Base-by-base conservation (phyloP, 2,329 filamentous ascomycete genomes). In the Colletotrichum eremochloae region DNA sequence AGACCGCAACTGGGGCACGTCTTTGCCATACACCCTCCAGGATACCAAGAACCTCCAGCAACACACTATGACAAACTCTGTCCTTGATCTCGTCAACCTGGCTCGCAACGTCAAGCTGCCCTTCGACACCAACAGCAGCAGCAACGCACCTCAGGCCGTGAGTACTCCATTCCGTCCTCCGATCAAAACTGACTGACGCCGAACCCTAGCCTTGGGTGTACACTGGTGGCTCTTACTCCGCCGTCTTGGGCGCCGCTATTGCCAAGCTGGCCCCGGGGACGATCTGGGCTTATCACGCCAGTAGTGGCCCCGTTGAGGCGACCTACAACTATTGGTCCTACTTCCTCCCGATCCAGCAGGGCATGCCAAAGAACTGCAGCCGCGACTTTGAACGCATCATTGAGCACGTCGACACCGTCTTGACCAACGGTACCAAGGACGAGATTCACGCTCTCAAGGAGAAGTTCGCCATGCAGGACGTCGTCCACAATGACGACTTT, bases 231-330 rank as follows among this genome's bases (percentile, higher is more conserved):
- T 89, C 86, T 0, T 91, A 91, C 77, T 84, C 84, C 42, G 89
- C 88, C 52, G 86, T 87, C 6, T 80, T 91, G 20, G 78, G 87
- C 2, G 88, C 87, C 0, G 90, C 88, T 88, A 87, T 84, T 2
- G 86, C 86, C 46, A 85, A 84, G 74, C 72, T 85, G 2, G 80
- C 83, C 1, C 87, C 88, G 0, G 88, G 86, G 8, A 89, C 87
- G 0, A 88, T 89, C 78, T 90, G 88, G 88, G 88, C 88, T 1
- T 90, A 90, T 74, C 87, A 89, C 77, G 81, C 88, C 3, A 87
- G 86, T 40, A 87, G 85, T 76, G 89, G 85, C 0, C 86, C 87
- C 0, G 87, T 90, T 1, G 80, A 91, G 75, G 85, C 86, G 1
- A 84, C 90, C 44, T 83, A 84, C 33, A 82, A 91, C 78, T 90